Percentiles rank a stretch among this genome's conserved stretches.
phyloP scores from a whole-genome alignment of 768 basidiomycete genomes.

The Phlebiopsis gigantea region DNA sequence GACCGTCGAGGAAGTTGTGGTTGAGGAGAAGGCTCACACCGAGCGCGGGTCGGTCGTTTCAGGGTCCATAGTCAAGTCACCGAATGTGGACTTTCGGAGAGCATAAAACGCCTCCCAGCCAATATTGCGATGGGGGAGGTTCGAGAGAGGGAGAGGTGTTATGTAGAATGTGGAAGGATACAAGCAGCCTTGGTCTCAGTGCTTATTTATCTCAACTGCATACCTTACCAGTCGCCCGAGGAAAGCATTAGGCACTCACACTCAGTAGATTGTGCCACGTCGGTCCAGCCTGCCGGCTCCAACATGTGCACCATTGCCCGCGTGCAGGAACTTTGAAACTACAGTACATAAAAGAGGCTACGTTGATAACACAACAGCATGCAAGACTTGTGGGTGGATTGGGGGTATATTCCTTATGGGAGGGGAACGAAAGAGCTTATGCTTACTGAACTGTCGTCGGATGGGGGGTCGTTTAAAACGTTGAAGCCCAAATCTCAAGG shows the following conservation, averaged over 20 bases:
- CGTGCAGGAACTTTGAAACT: not conserved
- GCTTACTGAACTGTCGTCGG: not conserved
- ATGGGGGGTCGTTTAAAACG: constrained; percentile 37
- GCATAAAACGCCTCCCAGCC: too few species aligned
- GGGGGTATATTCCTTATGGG: constrained; percentile 3
- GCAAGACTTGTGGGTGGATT: not conserved
- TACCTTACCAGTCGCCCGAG: too few species aligned
- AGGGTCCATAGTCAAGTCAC: not conserved
- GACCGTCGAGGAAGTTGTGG: not conserved
- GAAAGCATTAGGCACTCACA: too few species aligned
- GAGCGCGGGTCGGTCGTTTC: constrained; percentile 2
- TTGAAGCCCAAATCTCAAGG: constrained; percentile 76
- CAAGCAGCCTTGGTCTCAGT: not conserved
- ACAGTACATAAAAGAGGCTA: constrained; percentile 1
- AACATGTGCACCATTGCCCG: not conserved
- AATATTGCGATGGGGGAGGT: too few species aligned
- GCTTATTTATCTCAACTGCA: too few species aligned
- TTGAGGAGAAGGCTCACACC: not conserved
- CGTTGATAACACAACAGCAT: constrained; percentile 6
- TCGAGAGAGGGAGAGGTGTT: not conserved
- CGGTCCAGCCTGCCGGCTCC: not conserved
- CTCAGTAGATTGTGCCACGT: not conserved
- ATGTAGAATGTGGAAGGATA: not conserved
- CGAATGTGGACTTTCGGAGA: not conserved
- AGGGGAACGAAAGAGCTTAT: not conserved